These are phyloP conservation scores for Beauveria sp. DNA, from an alignment of 2,329 filamentous ascomycete species.

Conservation along the genomic window DNA sequence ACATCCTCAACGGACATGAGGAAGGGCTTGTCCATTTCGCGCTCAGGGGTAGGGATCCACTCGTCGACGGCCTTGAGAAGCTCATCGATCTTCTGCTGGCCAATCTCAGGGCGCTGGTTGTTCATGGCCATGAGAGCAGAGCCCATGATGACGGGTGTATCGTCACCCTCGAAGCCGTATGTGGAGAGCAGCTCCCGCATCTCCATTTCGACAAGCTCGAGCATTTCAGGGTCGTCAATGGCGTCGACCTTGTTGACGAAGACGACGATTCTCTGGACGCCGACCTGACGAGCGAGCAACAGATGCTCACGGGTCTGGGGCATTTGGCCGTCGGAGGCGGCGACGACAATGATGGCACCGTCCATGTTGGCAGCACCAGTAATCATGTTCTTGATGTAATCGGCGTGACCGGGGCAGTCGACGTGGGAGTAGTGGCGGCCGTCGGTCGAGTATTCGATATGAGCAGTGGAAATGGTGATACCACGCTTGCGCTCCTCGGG, in stretches of 20 bases:
- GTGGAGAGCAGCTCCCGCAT: conserved; percentile 92
- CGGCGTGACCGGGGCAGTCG: conserved; percentile 98
- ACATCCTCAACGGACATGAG: conserved; percentile 96
- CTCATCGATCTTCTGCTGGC: conserved; percentile 80
- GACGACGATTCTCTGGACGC: conserved; percentile 95
- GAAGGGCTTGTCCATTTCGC: conserved; percentile 97
- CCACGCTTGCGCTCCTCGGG: conserved; percentile 99
- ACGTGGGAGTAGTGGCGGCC: conserved; percentile 97
- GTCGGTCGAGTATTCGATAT: conserved; percentile 97
- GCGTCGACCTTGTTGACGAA: conserved; percentile 99
- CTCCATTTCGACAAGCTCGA: conserved; percentile 99
- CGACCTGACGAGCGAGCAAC: conserved; percentile 94
- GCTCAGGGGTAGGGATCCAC: conserved; percentile 94
- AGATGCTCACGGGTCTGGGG: conserved; percentile 98
- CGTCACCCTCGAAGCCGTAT: conserved; percentile 97
- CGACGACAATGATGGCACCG: conserved; percentile 96
- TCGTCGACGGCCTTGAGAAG: conserved; percentile 82
- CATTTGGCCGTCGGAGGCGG: conserved; percentile 98
- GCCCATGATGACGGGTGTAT: conserved; percentile 94
- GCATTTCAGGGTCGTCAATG: conserved; percentile 96
- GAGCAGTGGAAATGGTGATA: conserved; percentile 97
- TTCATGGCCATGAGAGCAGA: conserved; percentile 94
- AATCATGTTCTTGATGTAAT: conserved; percentile 99
- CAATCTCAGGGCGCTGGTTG: conserved; percentile 78
- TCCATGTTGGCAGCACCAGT: conserved; percentile 99